These are phyloP conservation scores for Phaeophleospora eucalypticola DNA, from an alignment of 2,329 filamentous ascomycete species.

Conservation along the genomic window DNA sequence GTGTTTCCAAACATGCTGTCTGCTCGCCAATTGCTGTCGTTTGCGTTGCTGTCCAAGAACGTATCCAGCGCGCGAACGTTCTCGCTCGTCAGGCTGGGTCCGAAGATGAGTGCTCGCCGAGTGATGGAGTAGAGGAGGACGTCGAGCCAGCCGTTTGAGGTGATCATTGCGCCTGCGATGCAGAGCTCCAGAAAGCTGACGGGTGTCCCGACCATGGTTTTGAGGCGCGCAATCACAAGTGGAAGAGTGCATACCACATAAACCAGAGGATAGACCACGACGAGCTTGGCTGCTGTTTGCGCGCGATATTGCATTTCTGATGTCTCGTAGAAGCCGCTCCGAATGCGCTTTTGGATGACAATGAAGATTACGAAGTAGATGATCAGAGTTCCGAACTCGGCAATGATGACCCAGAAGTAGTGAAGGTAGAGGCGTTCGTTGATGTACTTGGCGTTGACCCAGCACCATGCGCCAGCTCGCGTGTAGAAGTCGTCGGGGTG, in stretches of 20 bases:
- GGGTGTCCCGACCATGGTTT: slow-evolving; percentile 51
- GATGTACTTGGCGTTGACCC: slow-evolving; percentile 54
- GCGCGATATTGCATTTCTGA: slow-evolving; percentile 33
- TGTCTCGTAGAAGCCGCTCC: slow-evolving; percentile 34
- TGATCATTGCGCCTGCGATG: slow-evolving; percentile 53
- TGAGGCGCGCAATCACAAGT: slow-evolving; percentile 59
- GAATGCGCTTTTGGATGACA: slow-evolving; percentile 38
- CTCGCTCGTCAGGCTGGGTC: slow-evolving; percentile 42
- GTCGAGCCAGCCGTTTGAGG: slow-evolving; percentile 55
- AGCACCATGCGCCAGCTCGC: slow-evolving; percentile 64
- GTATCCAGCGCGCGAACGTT: slow-evolving; percentile 22
- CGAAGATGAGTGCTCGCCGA: slow-evolving; percentile 50
- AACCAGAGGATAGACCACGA: slow-evolving; percentile 63
- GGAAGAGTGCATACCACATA: slow-evolving; percentile 65
- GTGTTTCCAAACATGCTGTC: slow-evolving; percentile 24
- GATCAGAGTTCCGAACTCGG: slow-evolving; percentile 48
- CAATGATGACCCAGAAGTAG: slow-evolving; percentile 60
- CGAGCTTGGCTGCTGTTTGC: slow-evolving; percentile 47
- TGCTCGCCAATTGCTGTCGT: slow-evolving; percentile 13
- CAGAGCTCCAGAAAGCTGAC: slow-evolving; percentile 42
- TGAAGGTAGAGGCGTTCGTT: slow-evolving; percentile 56
- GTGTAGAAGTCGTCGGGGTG: slow-evolving; percentile 51
- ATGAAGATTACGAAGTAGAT: slow-evolving; percentile 45
- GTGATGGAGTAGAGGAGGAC: slow-evolving; percentile 55
- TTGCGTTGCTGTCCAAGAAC: slow-evolving; percentile 13